These are phyloP conservation scores for Pythium sp. DNA, from an alignment of 352 stramenopile species.

Conservation along the genomic window DNA sequence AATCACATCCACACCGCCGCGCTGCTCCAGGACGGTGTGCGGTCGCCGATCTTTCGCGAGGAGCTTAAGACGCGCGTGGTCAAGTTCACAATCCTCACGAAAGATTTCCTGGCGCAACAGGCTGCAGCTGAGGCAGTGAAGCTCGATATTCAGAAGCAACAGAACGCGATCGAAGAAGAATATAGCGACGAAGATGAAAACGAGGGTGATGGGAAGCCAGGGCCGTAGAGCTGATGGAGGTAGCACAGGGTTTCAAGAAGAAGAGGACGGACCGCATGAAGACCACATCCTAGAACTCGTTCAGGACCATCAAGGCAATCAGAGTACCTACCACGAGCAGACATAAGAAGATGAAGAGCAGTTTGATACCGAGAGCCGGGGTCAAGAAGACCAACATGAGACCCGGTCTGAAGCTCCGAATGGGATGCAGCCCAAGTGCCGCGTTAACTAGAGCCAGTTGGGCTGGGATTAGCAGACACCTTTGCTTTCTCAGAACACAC, in stretches of 20 bases:
- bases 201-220: neutral
- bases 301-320: too few relatives aligned
- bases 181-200: neutral
- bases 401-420: too few relatives aligned
- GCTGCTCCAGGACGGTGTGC: constrained; percentile 50
- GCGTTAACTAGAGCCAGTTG: too few relatives aligned
- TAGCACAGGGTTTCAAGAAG: neutral
- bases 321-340: too few relatives aligned
- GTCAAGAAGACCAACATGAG: too few relatives aligned
- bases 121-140: constrained; percentile 1
- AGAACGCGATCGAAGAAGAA: constrained; percentile 3
- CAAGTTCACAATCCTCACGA: constrained; percentile 46
- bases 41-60: constrained; percentile 57
- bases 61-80: constrained; percentile 48
- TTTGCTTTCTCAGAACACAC: too few relatives aligned
- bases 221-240: neutral
- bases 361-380: too few relatives aligned
- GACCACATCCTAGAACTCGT: neutral
- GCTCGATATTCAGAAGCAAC: constrained; percentile 1
- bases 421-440: too few relatives aligned
- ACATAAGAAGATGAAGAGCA: too few relatives aligned
- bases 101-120: constrained; percentile 10
- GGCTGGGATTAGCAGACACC: too few relatives aligned
- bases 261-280: neutral
- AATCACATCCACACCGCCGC: constrained; percentile 58